Percentiles rank a stretch among this genome's conserved stretches.
Conservation (phyloP, 2,329 filamentous ascomycete species). For the Cryphonectria radicalis region DNA sequence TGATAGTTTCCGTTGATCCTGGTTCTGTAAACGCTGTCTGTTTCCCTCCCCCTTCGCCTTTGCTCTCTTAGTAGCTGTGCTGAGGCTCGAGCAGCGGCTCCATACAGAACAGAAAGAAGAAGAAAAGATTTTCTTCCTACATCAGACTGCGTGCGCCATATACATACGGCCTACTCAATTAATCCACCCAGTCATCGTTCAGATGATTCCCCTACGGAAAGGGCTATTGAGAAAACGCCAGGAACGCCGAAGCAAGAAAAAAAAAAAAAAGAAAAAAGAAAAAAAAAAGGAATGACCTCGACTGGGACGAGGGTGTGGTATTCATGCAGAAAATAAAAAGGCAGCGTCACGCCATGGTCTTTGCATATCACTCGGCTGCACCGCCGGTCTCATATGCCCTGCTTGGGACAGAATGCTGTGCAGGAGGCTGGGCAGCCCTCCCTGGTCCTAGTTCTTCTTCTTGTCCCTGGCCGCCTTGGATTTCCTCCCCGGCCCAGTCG, state of each 20-base stretch:
- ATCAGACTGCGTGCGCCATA: background rate
- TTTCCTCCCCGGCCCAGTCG: background rate
- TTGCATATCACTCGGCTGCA: background rate
- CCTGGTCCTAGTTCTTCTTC: background rate
- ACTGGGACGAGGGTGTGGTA: conserved; percentile 4
- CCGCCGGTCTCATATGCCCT: conserved; percentile 7
- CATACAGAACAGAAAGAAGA: background rate
- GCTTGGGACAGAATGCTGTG: background rate
- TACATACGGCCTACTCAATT: background rate
- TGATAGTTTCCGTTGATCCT: background rate
- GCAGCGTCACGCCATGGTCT: background rate
- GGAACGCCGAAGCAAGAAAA: background rate
- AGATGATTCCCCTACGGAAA: background rate
- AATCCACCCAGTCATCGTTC: background rate
- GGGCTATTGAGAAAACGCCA: background rate
- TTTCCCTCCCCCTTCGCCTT: background rate
- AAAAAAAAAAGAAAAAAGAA: background rate
- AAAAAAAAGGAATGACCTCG: background rate
- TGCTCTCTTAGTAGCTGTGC: background rate
- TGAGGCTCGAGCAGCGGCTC: background rate
- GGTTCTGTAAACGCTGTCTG: background rate
- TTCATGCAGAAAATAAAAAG: background rate
- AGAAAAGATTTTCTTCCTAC: background rate
- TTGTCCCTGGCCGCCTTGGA: background rate
- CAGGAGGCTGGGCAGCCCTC: background rate